phyloP scores from a whole-genome alignment of 1,139 yeast genomes.

The Geotrichum citri-aurantii region DNA sequence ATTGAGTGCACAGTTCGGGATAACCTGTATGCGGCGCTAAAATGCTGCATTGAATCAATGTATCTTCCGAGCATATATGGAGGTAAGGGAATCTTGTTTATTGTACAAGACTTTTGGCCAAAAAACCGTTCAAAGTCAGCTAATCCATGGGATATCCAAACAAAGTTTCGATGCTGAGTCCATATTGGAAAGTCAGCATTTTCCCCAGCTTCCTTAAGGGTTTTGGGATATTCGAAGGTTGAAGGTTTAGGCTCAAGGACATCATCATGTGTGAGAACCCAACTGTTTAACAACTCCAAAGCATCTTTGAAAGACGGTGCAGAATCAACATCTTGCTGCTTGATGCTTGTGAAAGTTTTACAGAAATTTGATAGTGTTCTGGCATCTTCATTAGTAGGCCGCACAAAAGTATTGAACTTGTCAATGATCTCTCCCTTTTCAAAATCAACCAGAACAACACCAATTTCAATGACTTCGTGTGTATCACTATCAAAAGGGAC shows the following conservation, averaged over 20 bases:
- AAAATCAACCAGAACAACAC: conserved; percentile 22
- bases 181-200: conserved; percentile 7
- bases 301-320: conserved; percentile 24
- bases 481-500: conserved; percentile 14
- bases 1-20: conserved; percentile 3
- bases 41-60: conserved; percentile 22
- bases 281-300: conserved; percentile 17
- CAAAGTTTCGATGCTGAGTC: conserved; percentile 21
- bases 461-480: conserved; percentile 28
- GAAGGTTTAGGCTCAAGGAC: conserved; percentile 17
- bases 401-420: conserved; percentile 17
- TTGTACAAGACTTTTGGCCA: conserved; percentile 20
- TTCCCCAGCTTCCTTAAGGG: background rate
- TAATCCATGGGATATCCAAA: conserved; percentile 26
- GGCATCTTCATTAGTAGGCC: conserved; percentile 18
- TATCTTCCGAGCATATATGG: conserved; percentile 23
- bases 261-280: conserved; percentile 19
- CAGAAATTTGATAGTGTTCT: conserved; percentile 20
- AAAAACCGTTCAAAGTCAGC: conserved; percentile 27
- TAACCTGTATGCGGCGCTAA: conserved; percentile 12
- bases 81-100: conserved; percentile 20
- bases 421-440: conserved; percentile 15
- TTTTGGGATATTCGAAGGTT: background rate
- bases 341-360: conserved; percentile 21
- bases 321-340: conserved; percentile 18